A percentile compares a stretch with the other conserved stretches of the same genome.
Conservation (phyloP, 192 early-diverging fungal genomes). For the Coemansia sp. region DNA sequence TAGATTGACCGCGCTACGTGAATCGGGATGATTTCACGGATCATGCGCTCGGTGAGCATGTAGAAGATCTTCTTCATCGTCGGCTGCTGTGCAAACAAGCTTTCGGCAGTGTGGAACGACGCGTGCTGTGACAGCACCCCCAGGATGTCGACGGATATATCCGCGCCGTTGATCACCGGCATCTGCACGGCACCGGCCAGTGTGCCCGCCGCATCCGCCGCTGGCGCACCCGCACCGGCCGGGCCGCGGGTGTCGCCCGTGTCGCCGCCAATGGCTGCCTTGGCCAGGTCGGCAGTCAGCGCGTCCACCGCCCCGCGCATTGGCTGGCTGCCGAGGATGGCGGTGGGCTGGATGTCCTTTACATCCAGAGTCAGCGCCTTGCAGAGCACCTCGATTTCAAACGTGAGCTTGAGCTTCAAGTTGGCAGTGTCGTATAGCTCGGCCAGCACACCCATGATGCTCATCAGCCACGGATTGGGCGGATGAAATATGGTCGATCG, state of each 20-base stretch:
- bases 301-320: slow-evolving; percentile 13
- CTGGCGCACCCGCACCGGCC: neutral
- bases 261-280: slow-evolving; percentile 12
- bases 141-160: slow-evolving; percentile 47
- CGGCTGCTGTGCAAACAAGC: slow-evolving; percentile 79
- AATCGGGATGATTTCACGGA: slow-evolving; percentile 83
- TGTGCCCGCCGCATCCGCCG: neutral
- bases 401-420: slow-evolving; percentile 92
- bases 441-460: slow-evolving; percentile 83
- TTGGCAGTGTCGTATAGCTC: slow-evolving; percentile 93
- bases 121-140: slow-evolving; percentile 46
- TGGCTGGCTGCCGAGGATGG: slow-evolving; percentile 19
- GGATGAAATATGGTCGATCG: slow-evolving; percentile 86
- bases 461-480: slow-evolving; percentile 98
- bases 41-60: slow-evolving; percentile 82
- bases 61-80: slow-evolving; percentile 84
- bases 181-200: slow-evolving; percentile 17
- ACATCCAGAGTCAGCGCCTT: slow-evolving; percentile 83
- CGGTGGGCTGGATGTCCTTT: slow-evolving; percentile 56
- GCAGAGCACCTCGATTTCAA: slow-evolving; percentile 97
- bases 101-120: slow-evolving; percentile 73
- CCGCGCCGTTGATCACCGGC: slow-evolving; percentile 30
- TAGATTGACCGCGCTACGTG: slow-evolving; percentile 91
- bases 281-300: slow-evolving; percentile 23
- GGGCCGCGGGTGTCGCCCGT: neutral